Percentiles rank a stretch among this genome's conserved stretches.
phyloP scores from a whole-genome alignment of 148 eudicot genomes.

The Chenopodium berlandieri region DNA sequence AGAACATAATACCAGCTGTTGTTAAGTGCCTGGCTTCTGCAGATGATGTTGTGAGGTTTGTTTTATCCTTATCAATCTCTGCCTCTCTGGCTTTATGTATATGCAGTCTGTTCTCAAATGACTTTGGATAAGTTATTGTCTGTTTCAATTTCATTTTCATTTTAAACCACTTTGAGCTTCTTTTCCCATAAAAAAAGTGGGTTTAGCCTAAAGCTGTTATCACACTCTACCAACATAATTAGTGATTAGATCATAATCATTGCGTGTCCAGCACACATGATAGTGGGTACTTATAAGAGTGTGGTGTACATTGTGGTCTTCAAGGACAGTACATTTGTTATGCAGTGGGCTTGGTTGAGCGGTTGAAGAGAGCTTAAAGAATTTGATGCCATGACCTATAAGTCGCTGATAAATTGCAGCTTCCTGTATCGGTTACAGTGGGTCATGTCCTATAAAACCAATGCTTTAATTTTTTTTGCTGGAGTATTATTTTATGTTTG shows the following conservation, averaged over 20 bases:
- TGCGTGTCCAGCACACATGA: neutral
- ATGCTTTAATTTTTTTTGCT: too few relatives aligned
- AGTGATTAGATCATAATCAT: neutral
- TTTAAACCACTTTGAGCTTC: neutral
- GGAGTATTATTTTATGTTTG: neutral
- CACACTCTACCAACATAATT: too few relatives aligned
- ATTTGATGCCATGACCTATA: too few relatives aligned
- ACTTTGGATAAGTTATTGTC: neutral
- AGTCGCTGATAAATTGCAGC: neutral
- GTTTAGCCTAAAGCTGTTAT: neutral
- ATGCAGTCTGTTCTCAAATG: neutral
- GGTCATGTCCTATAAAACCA: neutral
- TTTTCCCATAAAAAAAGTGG: neutral
- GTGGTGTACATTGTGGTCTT: neutral
- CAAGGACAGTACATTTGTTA: neutral
- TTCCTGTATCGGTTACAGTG: neutral
- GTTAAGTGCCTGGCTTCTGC: conserved; percentile 62
- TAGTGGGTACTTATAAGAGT: neutral
- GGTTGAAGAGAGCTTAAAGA: too few relatives aligned
- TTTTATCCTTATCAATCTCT: conserved; percentile 14
- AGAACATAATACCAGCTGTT: conserved; percentile 64
- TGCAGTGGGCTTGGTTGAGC: neutral
- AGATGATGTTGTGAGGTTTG: conserved; percentile 83
- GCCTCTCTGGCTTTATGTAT: neutral
- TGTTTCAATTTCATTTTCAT: too few relatives aligned